Conservation (phyloP, 1,139 yeast species). For the Sugiyamaella sp. region DNA sequence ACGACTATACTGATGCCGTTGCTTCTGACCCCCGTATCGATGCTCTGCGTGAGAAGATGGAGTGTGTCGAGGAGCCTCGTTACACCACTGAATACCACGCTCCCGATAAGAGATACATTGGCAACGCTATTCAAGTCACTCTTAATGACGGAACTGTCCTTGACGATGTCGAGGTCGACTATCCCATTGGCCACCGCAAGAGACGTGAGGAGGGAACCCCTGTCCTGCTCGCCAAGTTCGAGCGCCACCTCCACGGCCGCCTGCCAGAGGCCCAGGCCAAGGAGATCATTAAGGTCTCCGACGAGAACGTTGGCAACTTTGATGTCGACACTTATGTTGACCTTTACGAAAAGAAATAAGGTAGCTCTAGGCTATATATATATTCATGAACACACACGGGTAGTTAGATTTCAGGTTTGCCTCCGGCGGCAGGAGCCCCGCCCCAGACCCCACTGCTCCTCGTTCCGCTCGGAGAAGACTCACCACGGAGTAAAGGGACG, state of each 20-base stretch:
- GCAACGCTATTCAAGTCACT: constrained; percentile 55
- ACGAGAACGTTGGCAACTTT: constrained; percentile 45
- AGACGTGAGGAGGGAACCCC: constrained; percentile 64
- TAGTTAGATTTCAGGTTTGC: not conserved
- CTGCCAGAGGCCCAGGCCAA: constrained; percentile 46
- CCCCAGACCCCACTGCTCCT: not conserved
- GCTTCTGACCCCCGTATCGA: constrained; percentile 59
- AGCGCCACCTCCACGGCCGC: constrained; percentile 53
- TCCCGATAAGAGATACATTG: constrained; percentile 59
- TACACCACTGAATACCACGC: constrained; percentile 57
- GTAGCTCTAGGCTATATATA: not conserved
- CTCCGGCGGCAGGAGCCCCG: not conserved
- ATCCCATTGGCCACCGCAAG: constrained; percentile 60
- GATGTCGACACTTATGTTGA: constrained; percentile 56
- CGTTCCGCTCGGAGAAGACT: not conserved
- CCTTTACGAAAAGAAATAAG: constrained; percentile 42
- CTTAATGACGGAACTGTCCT: constrained; percentile 56
- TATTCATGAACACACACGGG: not conserved
- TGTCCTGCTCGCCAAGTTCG: constrained; percentile 53
- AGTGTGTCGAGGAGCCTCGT: constrained; percentile 53
- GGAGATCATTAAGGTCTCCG: constrained; percentile 45
- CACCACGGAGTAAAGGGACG: too few relatives aligned
- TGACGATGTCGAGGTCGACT: constrained; percentile 57
- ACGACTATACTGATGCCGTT: constrained; percentile 55
- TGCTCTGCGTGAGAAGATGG: constrained; percentile 55